Evolutionary conservation across 129 eudicot genomes (phyloP).

Genomic region (Flaveria ramosissima): DNA sequence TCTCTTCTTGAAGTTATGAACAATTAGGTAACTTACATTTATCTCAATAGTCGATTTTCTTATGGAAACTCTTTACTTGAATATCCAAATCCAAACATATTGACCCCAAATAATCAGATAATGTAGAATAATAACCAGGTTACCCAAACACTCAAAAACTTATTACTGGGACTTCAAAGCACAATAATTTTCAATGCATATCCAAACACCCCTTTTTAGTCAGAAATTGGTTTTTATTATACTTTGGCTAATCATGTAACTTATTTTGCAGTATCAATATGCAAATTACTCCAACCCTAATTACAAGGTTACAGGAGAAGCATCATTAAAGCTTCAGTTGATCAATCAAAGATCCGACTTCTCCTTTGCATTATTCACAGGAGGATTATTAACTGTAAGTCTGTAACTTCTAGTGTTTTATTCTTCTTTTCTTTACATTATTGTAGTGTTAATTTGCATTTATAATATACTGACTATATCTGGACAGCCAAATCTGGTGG

Average conservation of each 20-base stretch:
- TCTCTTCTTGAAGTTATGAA: too few species aligned
- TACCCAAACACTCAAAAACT: too few species aligned
- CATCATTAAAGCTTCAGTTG: conserved; percentile 72
- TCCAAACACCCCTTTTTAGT: conserved; percentile 3
- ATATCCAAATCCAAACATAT: not conserved
- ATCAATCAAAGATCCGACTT: conserved; percentile 86
- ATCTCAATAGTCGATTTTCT: not conserved
- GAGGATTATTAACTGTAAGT: conserved; percentile 74
- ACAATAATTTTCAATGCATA: not conserved
- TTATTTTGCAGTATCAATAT: conserved; percentile 73
- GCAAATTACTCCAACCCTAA: conserved; percentile 72
- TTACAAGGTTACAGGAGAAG: conserved; percentile 68
- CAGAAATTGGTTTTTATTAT: not conserved
- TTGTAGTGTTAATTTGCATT: conserved; percentile 16
- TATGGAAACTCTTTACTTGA: not conserved
- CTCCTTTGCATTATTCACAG: conserved; percentile 82
- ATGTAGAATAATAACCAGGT: too few species aligned
- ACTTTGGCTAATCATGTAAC: conserved; percentile 8
- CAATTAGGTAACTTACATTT: too few species aligned
- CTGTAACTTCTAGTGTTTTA: conserved; percentile 40
- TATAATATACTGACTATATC: conserved; percentile 21
- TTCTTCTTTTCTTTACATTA: not conserved
- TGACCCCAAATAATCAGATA: not conserved
- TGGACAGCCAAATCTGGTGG: conserved; percentile 82
- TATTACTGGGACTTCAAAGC: not conserved